Base-by-base conservation (phyloP, 116 monocot species). In the Dioscorea cayenensis region DNA sequence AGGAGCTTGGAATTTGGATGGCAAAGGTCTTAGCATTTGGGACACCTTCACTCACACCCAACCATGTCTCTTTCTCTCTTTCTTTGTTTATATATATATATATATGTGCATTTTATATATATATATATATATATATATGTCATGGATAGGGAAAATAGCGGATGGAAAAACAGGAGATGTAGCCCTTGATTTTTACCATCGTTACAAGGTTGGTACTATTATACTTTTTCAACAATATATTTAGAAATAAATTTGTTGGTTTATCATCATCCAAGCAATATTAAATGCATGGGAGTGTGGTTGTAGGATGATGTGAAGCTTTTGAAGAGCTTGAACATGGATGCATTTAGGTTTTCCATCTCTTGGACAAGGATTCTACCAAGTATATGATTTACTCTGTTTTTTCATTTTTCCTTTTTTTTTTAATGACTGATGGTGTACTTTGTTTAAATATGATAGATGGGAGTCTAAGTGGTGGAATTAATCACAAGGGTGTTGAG, bases 321-420 rank as follows among this genome's bases (percentile, higher is more conserved):
- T 7, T 55, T 85, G 48, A 73, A 76, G 66, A 60, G 78, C 17
- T 19, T 79, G 14, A 73, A 73, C 7, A 6, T 79, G 38, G 73
- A 86, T 71, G 78, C 77, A 19, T 82, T 65, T 64, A 65, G 82
- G 70, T 79, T 86, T 65, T 82, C 86, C 49, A 79, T 82, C 12
- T 77, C 82, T 6, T 86, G 85, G 85, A 10, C 85, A 3, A 81
- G 85, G 62, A 76, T 86, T 36, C 66, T 86, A n/a, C 82, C 82
- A 50, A 77, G 80, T 80, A 75, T 25, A 25, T 25, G 0, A 0
- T 38, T 6, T 38, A 9, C 5, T 38, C 38, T 5, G 9, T 5
- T 38, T 38, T 9, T 38, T 25, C 9, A 6, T 9, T 38, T 38
- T 25, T 25, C 0, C 9, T 6, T 38, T 38, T 38, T 38, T 38